These are phyloP conservation scores for Yamadazyma sp. DNA, from an alignment of 1,139 yeast species.

Conservation along the genomic window DNA sequence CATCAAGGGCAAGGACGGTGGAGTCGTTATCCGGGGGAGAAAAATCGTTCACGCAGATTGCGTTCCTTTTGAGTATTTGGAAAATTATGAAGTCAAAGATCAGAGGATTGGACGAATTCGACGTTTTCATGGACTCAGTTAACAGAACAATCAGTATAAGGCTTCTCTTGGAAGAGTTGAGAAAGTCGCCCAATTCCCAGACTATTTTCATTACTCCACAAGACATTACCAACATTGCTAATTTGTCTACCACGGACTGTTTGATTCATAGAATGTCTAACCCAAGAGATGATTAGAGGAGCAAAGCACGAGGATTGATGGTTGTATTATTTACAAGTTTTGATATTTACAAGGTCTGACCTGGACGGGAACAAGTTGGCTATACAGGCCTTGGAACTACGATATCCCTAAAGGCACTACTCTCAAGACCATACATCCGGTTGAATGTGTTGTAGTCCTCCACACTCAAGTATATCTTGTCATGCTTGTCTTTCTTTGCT, in stretches of 20 bases:
- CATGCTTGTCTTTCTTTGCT: not conserved
- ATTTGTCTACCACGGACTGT: slow-evolving; percentile 60
- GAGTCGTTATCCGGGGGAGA: slow-evolving; percentile 96
- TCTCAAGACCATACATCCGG: slow-evolving; percentile 7
- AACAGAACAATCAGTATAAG: slow-evolving; percentile 80
- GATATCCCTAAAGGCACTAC: slow-evolving; percentile 7
- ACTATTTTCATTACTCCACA: slow-evolving; percentile 94
- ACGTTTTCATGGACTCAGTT: slow-evolving; percentile 96
- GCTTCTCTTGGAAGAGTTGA: slow-evolving; percentile 68
- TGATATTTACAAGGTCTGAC: slow-evolving; percentile 4
- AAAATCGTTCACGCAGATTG: slow-evolving; percentile 89
- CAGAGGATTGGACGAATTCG: slow-evolving; percentile 94
- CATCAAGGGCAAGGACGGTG: slow-evolving; percentile 62
- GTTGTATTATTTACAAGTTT: not conserved
- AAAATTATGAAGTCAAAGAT: slow-evolving; percentile 83
- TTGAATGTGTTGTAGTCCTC: slow-evolving; percentile 10
- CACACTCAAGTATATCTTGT: slow-evolving; percentile 5
- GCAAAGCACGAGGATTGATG: not conserved
- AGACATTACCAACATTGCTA: slow-evolving; percentile 78
- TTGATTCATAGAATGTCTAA: slow-evolving; percentile 70
- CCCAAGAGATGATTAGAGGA: slow-evolving; percentile 35
- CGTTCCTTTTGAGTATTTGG: slow-evolving; percentile 89
- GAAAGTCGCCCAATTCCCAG: slow-evolving; percentile 66
- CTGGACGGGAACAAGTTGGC: no score
- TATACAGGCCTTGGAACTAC: no score